phyloP scores from a whole-genome alignment of 805 yeast genomes.

The Candida sonorensis region DNA sequence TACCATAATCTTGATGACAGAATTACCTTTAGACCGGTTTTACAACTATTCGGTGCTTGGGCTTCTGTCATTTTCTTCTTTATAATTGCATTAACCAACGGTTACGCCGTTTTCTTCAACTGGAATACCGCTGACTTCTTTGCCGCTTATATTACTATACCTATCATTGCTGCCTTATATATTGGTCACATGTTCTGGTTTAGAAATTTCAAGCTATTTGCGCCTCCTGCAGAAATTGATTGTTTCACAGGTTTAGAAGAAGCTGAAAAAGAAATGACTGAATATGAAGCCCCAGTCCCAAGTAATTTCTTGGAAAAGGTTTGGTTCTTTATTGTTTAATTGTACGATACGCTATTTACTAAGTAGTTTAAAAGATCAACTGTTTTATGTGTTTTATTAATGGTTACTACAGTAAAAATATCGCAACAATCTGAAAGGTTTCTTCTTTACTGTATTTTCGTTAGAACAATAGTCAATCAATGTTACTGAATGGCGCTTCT shows the following conservation, averaged over 20 bases:
- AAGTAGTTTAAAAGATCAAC: no score
- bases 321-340: slow-evolving; percentile 35
- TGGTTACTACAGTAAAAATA: no score
- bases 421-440: no score
- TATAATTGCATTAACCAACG: slow-evolving; percentile 43
- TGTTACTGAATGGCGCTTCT: no score
- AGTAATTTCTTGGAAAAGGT: slow-evolving; percentile 31
- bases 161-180: slow-evolving; percentile 42
- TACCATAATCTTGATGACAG: slow-evolving; percentile 46
- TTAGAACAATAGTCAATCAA: no score
- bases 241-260: slow-evolving; percentile 43
- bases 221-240: slow-evolving; percentile 48
- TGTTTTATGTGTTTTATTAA: no score
- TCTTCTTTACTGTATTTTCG: no score
- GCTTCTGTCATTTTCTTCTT: slow-evolving; percentile 36
- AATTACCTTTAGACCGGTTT: slow-evolving; percentile 47
- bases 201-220: slow-evolving; percentile 36
- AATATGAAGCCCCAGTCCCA: slow-evolving; percentile 28
- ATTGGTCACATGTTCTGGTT: slow-evolving; percentile 46
- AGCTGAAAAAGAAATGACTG: slow-evolving; percentile 46
- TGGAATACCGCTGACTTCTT: slow-evolving; percentile 48
- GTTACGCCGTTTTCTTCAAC: slow-evolving; percentile 53
- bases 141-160: slow-evolving; percentile 62
- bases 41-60: slow-evolving; percentile 56
- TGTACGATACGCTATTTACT: no score